Percentiles rank a stretch among this genome's conserved stretches.
Evolutionary conservation across 371 early-diverging fungal species (phyloP).

Genomic region (Syncephalastrum contaminatum): DNA sequence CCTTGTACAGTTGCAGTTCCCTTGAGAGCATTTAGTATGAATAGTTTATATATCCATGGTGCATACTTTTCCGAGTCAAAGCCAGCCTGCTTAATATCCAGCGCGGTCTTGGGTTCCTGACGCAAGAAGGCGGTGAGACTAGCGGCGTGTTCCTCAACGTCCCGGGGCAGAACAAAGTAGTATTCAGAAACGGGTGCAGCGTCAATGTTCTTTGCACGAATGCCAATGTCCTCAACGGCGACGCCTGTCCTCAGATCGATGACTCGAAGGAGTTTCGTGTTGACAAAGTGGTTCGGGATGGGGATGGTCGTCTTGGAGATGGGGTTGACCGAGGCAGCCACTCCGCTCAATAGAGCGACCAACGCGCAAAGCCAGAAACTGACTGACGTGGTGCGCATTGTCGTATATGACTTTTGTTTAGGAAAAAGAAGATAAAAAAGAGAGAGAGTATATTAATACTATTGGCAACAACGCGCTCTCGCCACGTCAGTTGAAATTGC

Average conservation of each 20-base stretch:
- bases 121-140: constrained; percentile 49
- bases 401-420: too few species aligned
- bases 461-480: too few species aligned
- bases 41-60: constrained; percentile 9
- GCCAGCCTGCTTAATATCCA: constrained; percentile 33
- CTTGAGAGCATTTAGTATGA: constrained; percentile 25
- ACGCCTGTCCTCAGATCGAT: constrained; percentile 64
- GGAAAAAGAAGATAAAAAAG: too few species aligned
- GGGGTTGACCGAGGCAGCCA: constrained; percentile 8
- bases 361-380: constrained; percentile 14
- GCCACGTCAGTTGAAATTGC: too few species aligned
- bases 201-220: constrained; percentile 56
- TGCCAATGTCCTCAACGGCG: constrained; percentile 61
- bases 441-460: too few species aligned
- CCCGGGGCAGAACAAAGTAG: constrained; percentile 51
- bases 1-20: constrained; percentile 58
- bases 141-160: constrained; percentile 35
- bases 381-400: too few species aligned
- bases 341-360: constrained; percentile 7
- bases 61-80: constrained; percentile 47
- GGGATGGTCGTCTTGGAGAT: constrained; percentile 22
- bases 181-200: constrained; percentile 45
- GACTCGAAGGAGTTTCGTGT: constrained; percentile 61
- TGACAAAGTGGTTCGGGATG: constrained; percentile 47
- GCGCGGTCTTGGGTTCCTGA: constrained; percentile 45